Conservation (phyloP, 116 monocot genomes). For the Cymodocea nodosa region DNA sequence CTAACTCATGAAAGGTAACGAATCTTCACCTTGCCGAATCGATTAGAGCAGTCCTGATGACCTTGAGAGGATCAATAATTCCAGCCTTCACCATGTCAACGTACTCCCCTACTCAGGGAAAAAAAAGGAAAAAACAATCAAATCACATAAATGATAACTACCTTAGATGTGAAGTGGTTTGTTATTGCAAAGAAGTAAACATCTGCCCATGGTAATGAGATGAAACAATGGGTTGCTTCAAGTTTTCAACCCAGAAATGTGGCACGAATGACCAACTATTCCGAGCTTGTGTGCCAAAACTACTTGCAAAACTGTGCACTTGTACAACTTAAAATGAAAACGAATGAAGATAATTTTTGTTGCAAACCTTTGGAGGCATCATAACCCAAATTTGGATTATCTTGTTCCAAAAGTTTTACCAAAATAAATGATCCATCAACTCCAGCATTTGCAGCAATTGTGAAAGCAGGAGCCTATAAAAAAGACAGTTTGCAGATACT, state of each 20-base stretch:
- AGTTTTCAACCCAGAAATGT: not conserved
- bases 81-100: conserved; percentile 92
- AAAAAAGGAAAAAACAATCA: not conserved
- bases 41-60: conserved; percentile 70
- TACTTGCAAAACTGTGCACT: too few relatives aligned
- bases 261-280: not conserved
- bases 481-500: not conserved
- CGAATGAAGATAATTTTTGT: not conserved
- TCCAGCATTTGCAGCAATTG: conserved; percentile 87
- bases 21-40: conserved; percentile 68
- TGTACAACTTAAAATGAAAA: not conserved
- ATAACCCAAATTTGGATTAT: conserved; percentile 69
- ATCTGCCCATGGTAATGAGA: too few relatives aligned
- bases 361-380: conserved; percentile 80
- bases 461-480: conserved; percentile 53
- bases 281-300: too few relatives aligned
- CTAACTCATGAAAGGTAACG: not conserved
- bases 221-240: too few relatives aligned
- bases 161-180: too few relatives aligned
- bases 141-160: too few relatives aligned
- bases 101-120: conserved; percentile 43
- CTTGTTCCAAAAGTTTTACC: conserved; percentile 78
- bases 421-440: conserved; percentile 56
- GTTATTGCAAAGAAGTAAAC: too few relatives aligned
- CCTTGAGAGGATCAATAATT: conserved; percentile 83